Percentiles rank a stretch among this genome's conserved stretches.
Evolutionary conservation across 352 stramenopile species (phyloP).

Genomic region (Pythium insidiosum): DNA sequence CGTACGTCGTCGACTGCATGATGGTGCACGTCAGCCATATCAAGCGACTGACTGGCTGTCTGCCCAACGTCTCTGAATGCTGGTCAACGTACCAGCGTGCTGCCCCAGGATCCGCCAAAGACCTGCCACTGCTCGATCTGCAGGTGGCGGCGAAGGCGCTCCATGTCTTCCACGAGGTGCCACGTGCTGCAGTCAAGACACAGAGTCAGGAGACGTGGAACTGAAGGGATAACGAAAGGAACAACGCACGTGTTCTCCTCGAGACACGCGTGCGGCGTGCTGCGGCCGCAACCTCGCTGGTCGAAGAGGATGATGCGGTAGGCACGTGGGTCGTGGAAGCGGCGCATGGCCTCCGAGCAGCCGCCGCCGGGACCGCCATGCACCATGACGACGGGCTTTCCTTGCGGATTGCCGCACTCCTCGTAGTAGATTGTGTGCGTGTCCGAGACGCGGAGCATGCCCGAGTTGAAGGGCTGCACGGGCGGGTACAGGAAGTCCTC

Average conservation of each 20-base stretch:
- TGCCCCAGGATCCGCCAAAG: conserved; percentile 93
- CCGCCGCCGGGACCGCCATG: conserved; percentile 91
- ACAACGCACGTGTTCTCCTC: conserved; percentile 78
- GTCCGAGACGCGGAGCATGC: conserved; percentile 71
- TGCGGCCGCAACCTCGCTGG: conserved; percentile 89
- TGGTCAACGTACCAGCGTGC: conserved; percentile 56
- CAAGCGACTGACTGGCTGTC: conserved; percentile 32
- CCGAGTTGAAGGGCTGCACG: conserved; percentile 77
- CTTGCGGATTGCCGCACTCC: conserved; percentile 79
- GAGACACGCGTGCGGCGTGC: conserved; percentile 77
- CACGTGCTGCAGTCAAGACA: conserved; percentile 45
- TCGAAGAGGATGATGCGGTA: conserved; percentile 93
- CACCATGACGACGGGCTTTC: conserved; percentile 90
- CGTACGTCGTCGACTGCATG: conserved; percentile 83
- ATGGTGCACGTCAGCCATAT: neutral
- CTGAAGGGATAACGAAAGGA: too few species aligned
- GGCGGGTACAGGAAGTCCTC: conserved; percentile 79
- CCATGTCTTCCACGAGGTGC: conserved; percentile 91
- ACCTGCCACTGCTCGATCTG: conserved; percentile 90
- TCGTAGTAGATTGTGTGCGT: conserved; percentile 89
- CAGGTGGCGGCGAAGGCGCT: conserved; percentile 83
- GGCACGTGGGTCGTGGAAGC: conserved; percentile 88
- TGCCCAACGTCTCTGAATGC: neutral
- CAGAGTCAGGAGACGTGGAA: too few species aligned
- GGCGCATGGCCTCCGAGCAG: conserved; percentile 83